Conservation (phyloP, 805 yeast genomes). For the Yarrowia porcina region DNA sequence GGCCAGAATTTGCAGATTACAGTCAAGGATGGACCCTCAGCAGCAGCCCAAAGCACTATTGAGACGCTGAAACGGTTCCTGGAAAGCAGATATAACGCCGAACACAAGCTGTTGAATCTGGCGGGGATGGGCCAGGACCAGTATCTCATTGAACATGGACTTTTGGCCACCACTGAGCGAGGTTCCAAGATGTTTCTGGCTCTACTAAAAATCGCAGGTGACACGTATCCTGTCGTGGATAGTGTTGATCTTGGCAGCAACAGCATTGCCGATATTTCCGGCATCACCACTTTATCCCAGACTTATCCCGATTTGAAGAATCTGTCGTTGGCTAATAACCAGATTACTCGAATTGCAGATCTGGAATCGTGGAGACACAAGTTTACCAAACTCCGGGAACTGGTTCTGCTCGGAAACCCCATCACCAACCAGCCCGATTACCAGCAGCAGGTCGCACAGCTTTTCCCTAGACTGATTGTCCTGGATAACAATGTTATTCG, state of each 20-base stretch:
- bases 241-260: conserved; percentile 56
- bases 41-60: conserved; percentile 46
- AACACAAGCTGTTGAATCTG: conserved; percentile 64
- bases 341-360: conserved; percentile 52
- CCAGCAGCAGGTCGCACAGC: conserved; percentile 58
- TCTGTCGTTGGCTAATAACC: conserved; percentile 75
- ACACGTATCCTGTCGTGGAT: conserved; percentile 51
- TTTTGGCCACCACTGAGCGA: conserved; percentile 58
- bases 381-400: conserved; percentile 67
- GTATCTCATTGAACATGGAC: conserved; percentile 55
- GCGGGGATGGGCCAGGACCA: conserved; percentile 63
- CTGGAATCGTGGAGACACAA: conserved; percentile 78
- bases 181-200: conserved; percentile 87
- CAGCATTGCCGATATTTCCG: conserved; percentile 56
- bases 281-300: conserved; percentile 61
- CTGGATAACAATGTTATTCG: conserved; percentile 77
- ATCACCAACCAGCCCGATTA: conserved; percentile 48
- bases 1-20: conserved; percentile 61
- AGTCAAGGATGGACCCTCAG: conserved; percentile 32
- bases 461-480: conserved; percentile 76
- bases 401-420: conserved; percentile 78
- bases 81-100: conserved; percentile 62
- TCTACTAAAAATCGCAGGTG: conserved; percentile 72
- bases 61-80: conserved; percentile 61
- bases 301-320: conserved; percentile 75